Base-by-base conservation (phyloP, 2,329 filamentous ascomycete species). In the Epichloe uncinata region DNA sequence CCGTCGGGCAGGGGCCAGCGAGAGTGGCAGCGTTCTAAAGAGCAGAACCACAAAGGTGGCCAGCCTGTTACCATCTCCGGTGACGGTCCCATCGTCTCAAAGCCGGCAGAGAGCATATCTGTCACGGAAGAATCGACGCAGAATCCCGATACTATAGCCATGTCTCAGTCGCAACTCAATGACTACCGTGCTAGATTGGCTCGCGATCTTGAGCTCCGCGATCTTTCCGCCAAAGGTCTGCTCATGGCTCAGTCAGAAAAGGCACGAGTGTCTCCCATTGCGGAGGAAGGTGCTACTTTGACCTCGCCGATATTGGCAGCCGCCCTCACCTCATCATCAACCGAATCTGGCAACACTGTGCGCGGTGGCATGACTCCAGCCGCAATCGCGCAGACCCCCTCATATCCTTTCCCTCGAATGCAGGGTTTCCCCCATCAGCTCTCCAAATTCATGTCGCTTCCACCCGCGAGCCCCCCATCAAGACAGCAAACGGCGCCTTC, bases 391-490 rank as follows among this genome's bases (percentile, higher is more conserved):
- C 72, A 78, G 36, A 90, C 86, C 0, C 85, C 87, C 0, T 90
- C 87, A 0, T 94, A 91, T 65, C 89, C 90, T 0, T 95, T 95
- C 58, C 90, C 90, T 22, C 71, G 76, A 63, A 87, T 80, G 81
- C 74, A 63, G 58, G 74, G 61, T 63, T 73, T 67, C 62, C 66
- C 65, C 65, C 74, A 73, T 61, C 72, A 65, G 60, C 69, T 79
- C 53, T 79, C 84, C 60, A 77, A 77, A 56, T 78, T 80, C 3
- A 83, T 85, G 54, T 81, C 80, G 12, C 73, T 71, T 36, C 68
- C 82, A 45, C 82, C 82, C 9, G 81, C 81, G 1, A 81, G 81
- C 1, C 74, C 77, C 77, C 2, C 69, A 40, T 71, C 69, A 49
- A 61, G 68, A 55, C 63, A 59, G 30, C 59, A 65, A 9, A 57